Base-by-base conservation (phyloP, 305 asterid genomes). In the Striga hermonthica region DNA sequence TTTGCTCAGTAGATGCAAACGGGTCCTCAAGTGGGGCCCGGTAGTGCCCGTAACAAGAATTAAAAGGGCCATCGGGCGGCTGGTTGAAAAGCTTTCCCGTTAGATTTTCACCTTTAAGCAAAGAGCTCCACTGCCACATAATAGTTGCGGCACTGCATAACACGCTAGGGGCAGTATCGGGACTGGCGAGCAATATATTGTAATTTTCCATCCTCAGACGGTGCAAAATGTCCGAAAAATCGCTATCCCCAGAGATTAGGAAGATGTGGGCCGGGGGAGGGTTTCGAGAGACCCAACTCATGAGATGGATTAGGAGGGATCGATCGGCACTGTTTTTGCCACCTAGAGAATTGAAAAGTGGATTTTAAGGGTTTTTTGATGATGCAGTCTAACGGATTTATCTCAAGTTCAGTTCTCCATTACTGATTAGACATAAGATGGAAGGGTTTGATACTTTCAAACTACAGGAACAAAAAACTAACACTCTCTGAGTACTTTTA, bases 251-350 rank as follows among this genome's bases (percentile, higher is more conserved):
- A 4, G 99, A 86, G 59, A 93, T 93, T 68, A 93, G 60, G 66
- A 93, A 79, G 70, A 93, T 78, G 77, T 93, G 99, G 12, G 94
- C 97, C 8, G 99, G 99, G 58, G 99, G 99, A 74, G 99, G 99
- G 74, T 93, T 93, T 73, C 85, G 84, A 62, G 96, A 82, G 72
- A 90, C 94, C 99, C 99, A 93, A 53, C 78, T 76, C 97, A 88
- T 87, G 47, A 93, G 95, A 79, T 93, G 94, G 61, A 90, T 76
- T 38, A 93, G 95, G 76, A 90, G 95, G 54, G 94, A 93, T 70
- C 96, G 83, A 60, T 88, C 99, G 16, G 96, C 97, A 78, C 96
- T 86, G 81, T 88, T 93, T 84, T 90, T 87, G 64, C 94, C 95
- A 79, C 96, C 98, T 89, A 65, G 11, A 35, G 50, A 63, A 14